Base-by-base conservation (phyloP, 208 protist species). In the Leishmania guyanensis region DNA sequence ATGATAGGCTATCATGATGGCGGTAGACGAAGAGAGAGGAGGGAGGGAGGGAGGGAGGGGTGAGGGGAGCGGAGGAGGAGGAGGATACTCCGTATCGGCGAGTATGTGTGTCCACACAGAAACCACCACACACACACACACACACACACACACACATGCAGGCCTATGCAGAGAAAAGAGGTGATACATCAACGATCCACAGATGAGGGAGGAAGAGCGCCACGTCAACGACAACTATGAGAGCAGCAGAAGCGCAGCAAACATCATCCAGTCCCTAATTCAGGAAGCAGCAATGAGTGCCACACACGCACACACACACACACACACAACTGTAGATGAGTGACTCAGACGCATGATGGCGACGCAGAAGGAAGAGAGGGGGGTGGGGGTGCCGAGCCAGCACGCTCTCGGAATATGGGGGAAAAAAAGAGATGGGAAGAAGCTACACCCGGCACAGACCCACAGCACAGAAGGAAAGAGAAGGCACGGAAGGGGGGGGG, bases 341-440 rank as follows among this genome's bases (percentile, higher is more conserved):
- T 66, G 5, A 66, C 60, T 0, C 8, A n/a, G 14, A 29, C 14
- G 12, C 62, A 39, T 68, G 62, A 68, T 29, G 29, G 62, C 29
- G 0, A 14, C 14, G 14, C 29, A 68, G 26, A 39, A 16, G 62
- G 62, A 20, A 22, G 62, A 20, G 14, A 4, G 17, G 29, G 39
- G 43, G 43, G 43, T 46, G 43, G 43, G 43, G 14, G 26, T 51
- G 78, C 53, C 36, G 46, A 71, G 22, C 71, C 20, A 70, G 33
- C 39, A 75, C 1, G 29, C 64, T 72, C 43, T 29, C 5, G 54
- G 75, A 33, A 81, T n/a, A 64, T 69, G 43, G 75, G 79, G 29
- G 74, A 75, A 81, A 79, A 80, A 48, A 73, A 86, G 43, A 80
- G 74, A 78, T 56, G 69, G 71, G 83, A 77, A 39, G 26, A 29